These are phyloP conservation scores for Termitomyces sp. DNA, from an alignment of 768 basidiomycete genomes.

Conservation along the genomic window DNA sequence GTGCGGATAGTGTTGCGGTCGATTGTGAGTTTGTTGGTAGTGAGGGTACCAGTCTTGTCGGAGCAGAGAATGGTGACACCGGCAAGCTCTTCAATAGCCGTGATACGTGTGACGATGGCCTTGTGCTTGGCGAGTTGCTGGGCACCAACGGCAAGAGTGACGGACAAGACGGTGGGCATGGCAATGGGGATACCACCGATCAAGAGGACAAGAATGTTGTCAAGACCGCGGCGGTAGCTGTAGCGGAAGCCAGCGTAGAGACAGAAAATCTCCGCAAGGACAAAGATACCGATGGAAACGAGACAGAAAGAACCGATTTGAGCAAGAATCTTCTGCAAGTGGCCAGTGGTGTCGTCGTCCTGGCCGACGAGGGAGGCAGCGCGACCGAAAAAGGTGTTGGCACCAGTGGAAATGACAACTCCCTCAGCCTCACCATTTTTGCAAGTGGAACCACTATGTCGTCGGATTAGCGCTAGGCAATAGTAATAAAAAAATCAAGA, in stretches of 20 bases:
- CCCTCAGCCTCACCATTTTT: conserved; percentile 99
- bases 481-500: conserved; percentile 14
- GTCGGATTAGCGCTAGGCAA: conserved; percentile 4
- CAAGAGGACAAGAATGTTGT: conserved; percentile 97
- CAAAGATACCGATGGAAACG: conserved; percentile 93
- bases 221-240: conserved; percentile 88
- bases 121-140: conserved; percentile 99
- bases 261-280: conserved; percentile 89
- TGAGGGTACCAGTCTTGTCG: conserved; percentile 97
- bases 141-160: conserved; percentile 97
- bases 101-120: conserved; percentile 99
- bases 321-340: conserved; percentile 97
- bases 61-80: conserved; percentile 99
- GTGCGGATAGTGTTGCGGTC: conserved; percentile 89
- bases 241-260: conserved; percentile 92
- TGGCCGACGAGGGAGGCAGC: conserved; percentile 96
- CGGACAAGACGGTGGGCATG: conserved; percentile 98
- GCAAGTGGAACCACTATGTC: conserved; percentile 84
- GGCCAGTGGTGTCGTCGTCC: conserved; percentile 96
- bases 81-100: conserved; percentile 96
- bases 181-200: conserved; percentile 99
- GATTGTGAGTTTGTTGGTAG: conserved; percentile 99
- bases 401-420: conserved; percentile 96
- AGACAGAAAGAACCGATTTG: conserved; percentile 98
- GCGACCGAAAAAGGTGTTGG: conserved; percentile 99